phyloP scores from a whole-genome alignment of 75 land plant genomes.

The Pseudotsuga menziesii region DNA sequence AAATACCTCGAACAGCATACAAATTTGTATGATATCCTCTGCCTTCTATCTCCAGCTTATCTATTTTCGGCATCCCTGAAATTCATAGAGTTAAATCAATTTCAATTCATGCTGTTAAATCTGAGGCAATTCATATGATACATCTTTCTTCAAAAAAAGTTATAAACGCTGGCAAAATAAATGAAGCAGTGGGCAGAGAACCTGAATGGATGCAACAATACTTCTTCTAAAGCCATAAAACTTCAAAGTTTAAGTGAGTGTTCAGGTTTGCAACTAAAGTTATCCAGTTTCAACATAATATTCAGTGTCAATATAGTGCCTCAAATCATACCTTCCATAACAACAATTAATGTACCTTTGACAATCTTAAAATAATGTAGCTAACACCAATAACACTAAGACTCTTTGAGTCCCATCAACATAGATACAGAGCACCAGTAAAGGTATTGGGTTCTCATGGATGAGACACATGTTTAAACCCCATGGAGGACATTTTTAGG shows the following conservation, averaged over 20 bases:
- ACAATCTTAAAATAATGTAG: not conserved
- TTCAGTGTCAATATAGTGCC: not conserved
- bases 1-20: slow-evolving; percentile 90
- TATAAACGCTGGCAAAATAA: not conserved
- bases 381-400: not conserved
- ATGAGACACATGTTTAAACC: too few species aligned
- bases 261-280: too few species aligned
- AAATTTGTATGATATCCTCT: slow-evolving; percentile 96
- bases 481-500: too few species aligned
- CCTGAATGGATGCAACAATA: not conserved
- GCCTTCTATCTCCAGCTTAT: slow-evolving; percentile 92
- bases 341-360: not conserved
- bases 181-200: not conserved
- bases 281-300: not conserved
- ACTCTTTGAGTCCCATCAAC: too few species aligned
- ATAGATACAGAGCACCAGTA: too few species aligned
- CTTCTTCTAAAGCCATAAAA: not conserved
- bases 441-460: too few species aligned
- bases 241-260: not conserved
- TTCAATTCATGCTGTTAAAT: not conserved
- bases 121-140: not conserved
- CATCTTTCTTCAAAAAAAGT: not conserved
- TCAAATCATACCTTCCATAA: not conserved
- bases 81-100: not conserved
- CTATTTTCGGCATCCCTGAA: slow-evolving; percentile 75